Conservation (phyloP, 202 grass and related monocot genomes). For the Panicum hallii region DNA sequence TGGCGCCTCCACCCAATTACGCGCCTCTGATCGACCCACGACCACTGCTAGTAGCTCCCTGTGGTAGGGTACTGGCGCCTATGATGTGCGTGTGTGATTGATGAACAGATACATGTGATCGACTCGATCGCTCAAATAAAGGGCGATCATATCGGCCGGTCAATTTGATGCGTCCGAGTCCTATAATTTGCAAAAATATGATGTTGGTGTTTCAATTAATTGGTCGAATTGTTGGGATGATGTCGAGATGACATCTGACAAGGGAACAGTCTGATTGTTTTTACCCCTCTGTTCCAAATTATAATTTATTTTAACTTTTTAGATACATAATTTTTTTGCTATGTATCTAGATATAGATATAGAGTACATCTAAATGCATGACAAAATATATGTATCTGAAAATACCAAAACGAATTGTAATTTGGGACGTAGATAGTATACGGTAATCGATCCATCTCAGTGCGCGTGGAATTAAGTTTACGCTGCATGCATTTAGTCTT, state of each 20-base stretch:
- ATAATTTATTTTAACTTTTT: too few relatives aligned
- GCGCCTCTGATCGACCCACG: background rate
- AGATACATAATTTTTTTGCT: too few relatives aligned
- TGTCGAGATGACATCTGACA: background rate
- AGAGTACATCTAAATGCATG: too few relatives aligned
- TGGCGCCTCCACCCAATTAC: conserved; percentile 35
- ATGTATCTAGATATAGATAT: too few relatives aligned
- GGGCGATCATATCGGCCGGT: background rate
- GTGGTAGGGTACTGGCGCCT: background rate
- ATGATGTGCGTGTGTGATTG: background rate
- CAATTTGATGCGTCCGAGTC: background rate
- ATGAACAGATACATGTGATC: background rate
- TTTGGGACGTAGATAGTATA: too few relatives aligned
- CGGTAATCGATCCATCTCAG: too few relatives aligned
- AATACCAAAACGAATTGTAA: too few relatives aligned
- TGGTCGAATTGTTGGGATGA: background rate
- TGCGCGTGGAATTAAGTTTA: too few relatives aligned
- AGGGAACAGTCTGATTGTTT: background rate
- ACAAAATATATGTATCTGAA: too few relatives aligned
- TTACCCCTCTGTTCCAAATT: too few relatives aligned
- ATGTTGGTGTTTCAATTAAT: background rate
- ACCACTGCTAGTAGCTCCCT: background rate
- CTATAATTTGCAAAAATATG: background rate
- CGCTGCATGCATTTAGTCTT: too few relatives aligned
- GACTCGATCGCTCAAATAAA: background rate